Base-by-base conservation (phyloP, 2,329 filamentous ascomycete genomes). In the Apiospora saccharicola region DNA sequence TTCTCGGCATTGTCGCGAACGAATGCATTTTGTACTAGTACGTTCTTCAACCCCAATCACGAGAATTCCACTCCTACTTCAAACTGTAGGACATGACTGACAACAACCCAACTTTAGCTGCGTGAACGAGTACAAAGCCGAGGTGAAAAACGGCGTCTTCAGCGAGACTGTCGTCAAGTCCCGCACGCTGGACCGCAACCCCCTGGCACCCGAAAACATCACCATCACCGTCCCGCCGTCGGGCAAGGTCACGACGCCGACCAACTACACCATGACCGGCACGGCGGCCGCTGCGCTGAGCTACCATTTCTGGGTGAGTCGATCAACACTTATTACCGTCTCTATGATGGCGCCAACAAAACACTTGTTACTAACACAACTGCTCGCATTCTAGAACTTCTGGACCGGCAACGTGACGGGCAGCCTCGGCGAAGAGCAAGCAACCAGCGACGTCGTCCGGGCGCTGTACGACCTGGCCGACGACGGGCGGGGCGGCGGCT, bases 1-100 rank as follows among this genome's bases (percentile, higher is more conserved):
- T 74, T 6, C 37, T 53, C 19, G 72, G 71, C 34, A 69, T 74
- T 22, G 67, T 72, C 71, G 72, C 72, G 41, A 74, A 74, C 24
- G 72, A 74, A 41, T 74, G 72, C n/a, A 69, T 74, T 4, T 8
- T 74, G 14, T 74, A 74, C 37, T 71, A 72, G 71, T 72, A 70
- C 12, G 71, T 70, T 26, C 13, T 8, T 1, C 1, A 10, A 4
- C 6, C 34, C 19, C 26, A 14, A 14, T 13, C 8, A 5, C 44
- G n/a, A 5, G 3, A 30, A 41, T 10, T 16, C 4, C 4, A 3
- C 19, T 47, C 16, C 16, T 4, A 19, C 46, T 47, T 47, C 22
- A 3, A 47, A 1, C 3, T 8, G 46, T 16, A 22, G 22, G 16
- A 49, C n/a, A n/a, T n/a, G n/a, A n/a, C n/a, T 24, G 19, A 14